Base-by-base conservation (phyloP, 495 filamentous ascomycete species). In the Penicillium bovifimosum region DNA sequence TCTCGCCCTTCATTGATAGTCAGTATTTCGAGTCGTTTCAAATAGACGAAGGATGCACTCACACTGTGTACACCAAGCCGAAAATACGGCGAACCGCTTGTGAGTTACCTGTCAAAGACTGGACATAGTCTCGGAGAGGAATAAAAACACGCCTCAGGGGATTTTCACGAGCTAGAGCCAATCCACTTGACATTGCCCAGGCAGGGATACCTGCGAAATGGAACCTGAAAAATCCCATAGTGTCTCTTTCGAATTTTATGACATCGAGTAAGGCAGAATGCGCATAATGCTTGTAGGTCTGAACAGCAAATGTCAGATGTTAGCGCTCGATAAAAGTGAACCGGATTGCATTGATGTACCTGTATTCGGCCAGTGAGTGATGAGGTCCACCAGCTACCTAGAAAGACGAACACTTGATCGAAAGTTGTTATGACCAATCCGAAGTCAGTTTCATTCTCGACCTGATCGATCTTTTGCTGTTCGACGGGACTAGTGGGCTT, bases 401-500 rank as follows among this genome's bases (percentile, higher is more conserved):
- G 58, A 39, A 76, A 74, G 5, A 71, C 58, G 6, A 76, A 64
- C 9, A 70, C 54, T 17, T 70, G 66, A 54, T 78, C 71, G 42
- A 71, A 35, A 3, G 72, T 72, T 18, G 67, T 66, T 48, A 80
- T 73, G 18, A 73, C 61, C 46, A 79, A 52, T n/a, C 76, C 76
- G 47, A 74, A 71, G 35, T 77, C 75, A 60, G 76, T 79, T 51
- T 79, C 77, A 14, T 71, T 61, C 26, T 68, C 69, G 39, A 78
- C 68, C 34, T 67, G 60, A 18, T 73, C 64, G 41, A 77, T 60
- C 45, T 66, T 71, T 41, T 74, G 62, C 54, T 74, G 68, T 47
- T 78, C 73, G 47, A 63, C 67, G 14, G 61, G 63, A 6, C 56
- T 60, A 44, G 57, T 58, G 33, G 54, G 26, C 26, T 63, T 69